Conservation (phyloP, 2,329 filamentous ascomycete genomes). For the Thermoascus crustaceus region DNA sequence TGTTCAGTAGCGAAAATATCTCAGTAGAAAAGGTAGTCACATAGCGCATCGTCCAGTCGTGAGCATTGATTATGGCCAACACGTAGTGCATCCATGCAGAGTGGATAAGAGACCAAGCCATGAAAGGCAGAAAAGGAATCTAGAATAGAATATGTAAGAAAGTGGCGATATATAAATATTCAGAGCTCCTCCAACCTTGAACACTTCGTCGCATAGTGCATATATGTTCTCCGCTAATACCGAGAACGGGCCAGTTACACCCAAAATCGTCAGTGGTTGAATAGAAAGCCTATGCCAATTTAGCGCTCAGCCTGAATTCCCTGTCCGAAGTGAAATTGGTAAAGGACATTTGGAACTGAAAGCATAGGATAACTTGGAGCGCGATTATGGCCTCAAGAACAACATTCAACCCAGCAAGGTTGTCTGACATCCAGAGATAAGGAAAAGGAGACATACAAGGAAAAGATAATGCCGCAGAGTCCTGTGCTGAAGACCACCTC, state of each 20-base stretch:
- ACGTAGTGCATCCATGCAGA: slow-evolving; percentile 58
- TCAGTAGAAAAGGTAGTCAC: slow-evolving; percentile 60
- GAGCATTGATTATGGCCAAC: slow-evolving; percentile 58
- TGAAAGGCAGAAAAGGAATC: slow-evolving; percentile 57
- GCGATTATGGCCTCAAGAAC: neutral
- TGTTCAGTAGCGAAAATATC: slow-evolving; percentile 59
- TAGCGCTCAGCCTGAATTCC: no score
- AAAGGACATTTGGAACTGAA: no score
- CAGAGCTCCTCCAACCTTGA: no score
- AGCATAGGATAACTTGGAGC: no score
- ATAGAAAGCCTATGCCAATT: slow-evolving; percentile 42
- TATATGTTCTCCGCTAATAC: slow-evolving; percentile 60
- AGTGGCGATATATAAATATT: slow-evolving; percentile 1
- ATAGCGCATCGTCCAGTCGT: slow-evolving; percentile 64
- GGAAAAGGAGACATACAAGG: slow-evolving; percentile 37
- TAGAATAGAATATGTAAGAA: slow-evolving; percentile 14
- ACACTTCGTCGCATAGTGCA: slow-evolving; percentile 46
- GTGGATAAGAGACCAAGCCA: slow-evolving; percentile 61
- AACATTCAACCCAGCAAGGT: no score
- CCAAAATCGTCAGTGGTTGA: slow-evolving; percentile 57
- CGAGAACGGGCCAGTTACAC: slow-evolving; percentile 60
- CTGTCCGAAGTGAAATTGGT: no score
- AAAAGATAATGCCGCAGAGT: slow-evolving; percentile 55
- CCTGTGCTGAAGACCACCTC: slow-evolving; percentile 61
- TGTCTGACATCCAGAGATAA: no score